Base-by-base conservation (phyloP, 768 basidiomycete genomes). In the Gloeostereum incarnatum region DNA sequence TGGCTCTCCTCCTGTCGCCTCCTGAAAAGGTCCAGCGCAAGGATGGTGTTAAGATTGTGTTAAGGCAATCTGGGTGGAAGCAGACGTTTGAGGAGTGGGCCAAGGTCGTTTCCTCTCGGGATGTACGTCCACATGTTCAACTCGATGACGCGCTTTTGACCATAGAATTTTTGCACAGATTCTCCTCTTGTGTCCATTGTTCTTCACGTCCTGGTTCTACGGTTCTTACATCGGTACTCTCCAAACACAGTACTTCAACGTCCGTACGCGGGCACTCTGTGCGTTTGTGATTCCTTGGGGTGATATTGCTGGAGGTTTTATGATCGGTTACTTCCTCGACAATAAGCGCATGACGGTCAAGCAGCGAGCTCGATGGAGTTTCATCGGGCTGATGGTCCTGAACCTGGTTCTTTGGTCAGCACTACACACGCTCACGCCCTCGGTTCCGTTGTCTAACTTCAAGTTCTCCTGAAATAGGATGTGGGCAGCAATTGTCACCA, bases 201-300 rank as follows among this genome's bases (percentile, higher is more conserved):
- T 59, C 39, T 59, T 59, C 44, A 58, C 56, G 1, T 55, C 53
- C 6, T 59, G 58, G 58, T 59, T 59, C 40, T 59, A 56, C 27
- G 54, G 53, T 11, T 53, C 52, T 3, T 58, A 59, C 35, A 55
- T 55, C 20, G 57, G 56, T 11, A 59, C 58, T 19, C 38, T 59
- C 10, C 56, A 59, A 49, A 59, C 58, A 0, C 55, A 59, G 24
- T 59, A 53, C 39, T 53, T 53, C 44, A 56, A 54, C 35, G 55
- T 59, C 25, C 52, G 58, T 10, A 54, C 55, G 11, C 48, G 58
- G 16, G 44, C 56, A 0, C 46, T 59, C 16, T 58, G 55, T 31
- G 58, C 54, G 2, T 47, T 58, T 23, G 47, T 55, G 26, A 54
- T 52, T 24, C 54, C 55, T 4, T 55, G 46, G 39, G 55, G 52